These are phyloP conservation scores for Dalbergia cultrata DNA, from an alignment of 306 rosid genomes.

Conservation along the genomic window DNA sequence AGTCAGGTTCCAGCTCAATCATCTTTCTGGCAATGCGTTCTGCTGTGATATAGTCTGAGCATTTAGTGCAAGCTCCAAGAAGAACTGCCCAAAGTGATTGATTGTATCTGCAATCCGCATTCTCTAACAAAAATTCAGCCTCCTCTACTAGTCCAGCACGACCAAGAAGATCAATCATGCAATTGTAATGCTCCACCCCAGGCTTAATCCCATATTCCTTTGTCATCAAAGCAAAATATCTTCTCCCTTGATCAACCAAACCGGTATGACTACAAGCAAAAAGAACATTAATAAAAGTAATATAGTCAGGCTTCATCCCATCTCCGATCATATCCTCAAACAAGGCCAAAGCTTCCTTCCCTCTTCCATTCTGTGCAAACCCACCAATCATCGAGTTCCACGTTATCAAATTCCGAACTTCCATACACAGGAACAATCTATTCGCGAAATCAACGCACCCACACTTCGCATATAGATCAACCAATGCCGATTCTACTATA, in stretches of 20 bases:
- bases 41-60: slow-evolving; percentile 64
- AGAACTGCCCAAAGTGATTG: slow-evolving; percentile 85
- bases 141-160: slow-evolving; percentile 86
- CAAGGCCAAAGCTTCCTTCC: slow-evolving; percentile 62
- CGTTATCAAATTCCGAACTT: slow-evolving; percentile 75
- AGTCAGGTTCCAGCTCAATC: slow-evolving; percentile 74
- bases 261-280: slow-evolving; percentile 96
- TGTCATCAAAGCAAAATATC: slow-evolving; percentile 64
- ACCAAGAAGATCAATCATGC: slow-evolving; percentile 88
- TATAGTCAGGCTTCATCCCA: slow-evolving; percentile 73
- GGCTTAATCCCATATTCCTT: slow-evolving; percentile 68
- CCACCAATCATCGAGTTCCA: slow-evolving; percentile 93
- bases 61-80: slow-evolving; percentile 85
- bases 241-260: slow-evolving; percentile 80
- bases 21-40: slow-evolving; percentile 85
- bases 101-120: slow-evolving; percentile 71
- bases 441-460: slow-evolving; percentile 71
- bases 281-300: slow-evolving; percentile 77
- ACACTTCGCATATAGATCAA: slow-evolving; percentile 88
- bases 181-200: slow-evolving; percentile 79
- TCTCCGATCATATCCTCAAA: slow-evolving; percentile 72
- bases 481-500: slow-evolving; percentile 87
- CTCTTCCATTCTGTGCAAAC: slow-evolving; percentile 88
- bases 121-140: slow-evolving; percentile 76
- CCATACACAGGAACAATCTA: slow-evolving; percentile 65